phyloP scores from a whole-genome alignment of 805 yeast genomes.

The Hanseniaspora valbyensis region DNA sequence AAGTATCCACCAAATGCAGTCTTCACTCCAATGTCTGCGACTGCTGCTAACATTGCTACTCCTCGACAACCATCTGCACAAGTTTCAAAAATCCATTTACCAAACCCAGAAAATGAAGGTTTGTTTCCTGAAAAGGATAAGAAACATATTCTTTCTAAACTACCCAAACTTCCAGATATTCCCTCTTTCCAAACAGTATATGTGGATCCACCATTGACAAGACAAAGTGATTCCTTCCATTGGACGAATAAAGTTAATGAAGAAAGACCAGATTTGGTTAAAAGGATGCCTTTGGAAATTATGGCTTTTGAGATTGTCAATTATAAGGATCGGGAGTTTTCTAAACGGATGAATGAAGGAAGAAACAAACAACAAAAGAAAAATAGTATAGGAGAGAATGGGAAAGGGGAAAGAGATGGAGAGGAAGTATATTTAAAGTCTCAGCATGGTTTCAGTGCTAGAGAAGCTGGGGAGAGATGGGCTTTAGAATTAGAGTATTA shows the following conservation, averaged over 20 bases:
- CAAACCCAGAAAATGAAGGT: background rate
- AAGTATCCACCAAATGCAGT: background rate
- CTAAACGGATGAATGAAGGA: background rate
- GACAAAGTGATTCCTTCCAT: background rate
- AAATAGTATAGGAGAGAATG: background rate
- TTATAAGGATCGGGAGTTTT: background rate
- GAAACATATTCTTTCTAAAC: background rate
- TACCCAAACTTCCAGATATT: constrained; percentile 5
- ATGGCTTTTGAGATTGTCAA: background rate
- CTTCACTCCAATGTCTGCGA: background rate
- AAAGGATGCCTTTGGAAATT: constrained; percentile 5
- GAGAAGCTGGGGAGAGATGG: background rate
- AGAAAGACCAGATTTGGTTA: background rate
- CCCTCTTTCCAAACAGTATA: constrained; percentile 4
- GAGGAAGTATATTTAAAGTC: background rate
- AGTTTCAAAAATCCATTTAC: background rate
- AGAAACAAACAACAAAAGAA: background rate
- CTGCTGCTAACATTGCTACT: too few relatives aligned
- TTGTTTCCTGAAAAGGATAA: constrained; percentile 4
- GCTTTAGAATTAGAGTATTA: background rate
- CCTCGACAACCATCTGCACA: too few relatives aligned
- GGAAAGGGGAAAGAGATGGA: background rate
- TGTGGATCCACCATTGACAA: constrained; percentile 3
- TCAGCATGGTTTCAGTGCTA: background rate
- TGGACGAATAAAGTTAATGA: background rate